A percentile compares a stretch with the other conserved stretches of the same genome.
phyloP scores from a whole-genome alignment of 2,329 filamentous ascomycete species.

The Colletotrichum chrysophilum region DNA sequence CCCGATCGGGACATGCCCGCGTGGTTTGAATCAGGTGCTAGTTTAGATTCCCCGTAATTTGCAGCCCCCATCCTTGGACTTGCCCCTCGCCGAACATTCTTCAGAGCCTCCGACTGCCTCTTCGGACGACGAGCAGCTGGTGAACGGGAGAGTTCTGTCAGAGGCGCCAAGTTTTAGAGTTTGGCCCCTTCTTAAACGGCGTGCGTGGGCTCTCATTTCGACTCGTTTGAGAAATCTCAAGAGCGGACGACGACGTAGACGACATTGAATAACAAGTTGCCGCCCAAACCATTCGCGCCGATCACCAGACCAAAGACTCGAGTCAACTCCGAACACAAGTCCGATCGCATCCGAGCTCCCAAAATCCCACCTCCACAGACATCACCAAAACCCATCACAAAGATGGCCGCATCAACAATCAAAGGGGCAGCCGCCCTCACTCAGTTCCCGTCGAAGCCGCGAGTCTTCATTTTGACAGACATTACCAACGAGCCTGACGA shows the following conservation, averaged over 20 bases:
- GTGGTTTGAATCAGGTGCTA: not conserved
- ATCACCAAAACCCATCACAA: not conserved
- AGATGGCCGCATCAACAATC: not conserved
- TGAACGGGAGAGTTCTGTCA: not conserved
- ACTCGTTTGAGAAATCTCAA: not conserved
- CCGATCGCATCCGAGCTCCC: not conserved
- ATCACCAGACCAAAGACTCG: not conserved
- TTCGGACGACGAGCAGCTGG: not conserved
- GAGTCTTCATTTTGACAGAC: slow-evolving; percentile 46
- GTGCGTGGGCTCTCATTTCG: not conserved
- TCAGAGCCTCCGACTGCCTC: not conserved
- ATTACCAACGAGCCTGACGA: slow-evolving; percentile 54
- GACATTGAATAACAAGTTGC: not conserved
- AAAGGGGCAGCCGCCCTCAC: not conserved
- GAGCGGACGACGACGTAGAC: not conserved
- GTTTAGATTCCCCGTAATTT: not conserved
- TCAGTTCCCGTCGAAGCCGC: slow-evolving; percentile 30
- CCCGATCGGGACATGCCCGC: not conserved
- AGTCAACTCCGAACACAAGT: not conserved
- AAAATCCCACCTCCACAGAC: not conserved
- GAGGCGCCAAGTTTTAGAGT: not conserved
- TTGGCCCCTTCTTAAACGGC: not conserved
- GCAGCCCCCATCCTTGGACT: not conserved
- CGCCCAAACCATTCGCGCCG: not conserved
- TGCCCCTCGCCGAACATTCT: not conserved